Base-by-base conservation (phyloP, 345 rosid species). In the Citropsis articulata region DNA sequence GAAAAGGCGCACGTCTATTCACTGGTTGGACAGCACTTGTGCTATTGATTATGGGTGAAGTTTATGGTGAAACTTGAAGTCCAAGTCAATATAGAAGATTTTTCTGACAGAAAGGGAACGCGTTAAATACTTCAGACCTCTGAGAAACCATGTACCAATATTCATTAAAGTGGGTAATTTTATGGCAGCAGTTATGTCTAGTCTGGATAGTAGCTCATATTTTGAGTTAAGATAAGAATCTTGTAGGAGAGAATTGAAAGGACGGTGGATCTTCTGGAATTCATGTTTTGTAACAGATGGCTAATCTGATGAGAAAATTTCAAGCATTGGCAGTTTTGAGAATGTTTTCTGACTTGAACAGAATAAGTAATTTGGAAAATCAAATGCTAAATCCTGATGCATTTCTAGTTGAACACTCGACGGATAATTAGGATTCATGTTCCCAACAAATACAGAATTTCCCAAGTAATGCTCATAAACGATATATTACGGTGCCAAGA, bases 21-120 rank as follows among this genome's bases (percentile, higher is more conserved):
- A 92, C 98, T 18, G 97, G 98, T 60, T 96, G 98, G 97, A 90
- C 99, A 67, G 55, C 95, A 3, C 95, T 92, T 48, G 82, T 89
- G 72, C 80, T 92, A n/a, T 81, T 91, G 62, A 88, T 94, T 48
- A 92, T 94, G 97, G 90, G 91, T 1, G 92, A 96, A 82, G 85
- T 83, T 35, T 94, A 89, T 75, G 76, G 71, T 81, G 81, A 55
- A 66, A 69, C 75, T 70, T 81, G 78, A 67, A 50, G 64, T 18
- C n/a, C 12, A 27, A 1, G 69, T 27, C 28, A 9, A 55, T 66
- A 6, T 21, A 53, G 8, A 27, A 14, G 25, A 22, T 40, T 50
- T 48, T 69, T 61, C 62, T 18, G n/a, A 27, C 65, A 13, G 3
- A 35, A 50, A 36, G 28, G 14, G 27, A 73, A 40, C 19, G 12